These are phyloP conservation scores for Oryza nivara DNA, from an alignment of 176 grass and related monocot genomes.

Conservation along the genomic window DNA sequence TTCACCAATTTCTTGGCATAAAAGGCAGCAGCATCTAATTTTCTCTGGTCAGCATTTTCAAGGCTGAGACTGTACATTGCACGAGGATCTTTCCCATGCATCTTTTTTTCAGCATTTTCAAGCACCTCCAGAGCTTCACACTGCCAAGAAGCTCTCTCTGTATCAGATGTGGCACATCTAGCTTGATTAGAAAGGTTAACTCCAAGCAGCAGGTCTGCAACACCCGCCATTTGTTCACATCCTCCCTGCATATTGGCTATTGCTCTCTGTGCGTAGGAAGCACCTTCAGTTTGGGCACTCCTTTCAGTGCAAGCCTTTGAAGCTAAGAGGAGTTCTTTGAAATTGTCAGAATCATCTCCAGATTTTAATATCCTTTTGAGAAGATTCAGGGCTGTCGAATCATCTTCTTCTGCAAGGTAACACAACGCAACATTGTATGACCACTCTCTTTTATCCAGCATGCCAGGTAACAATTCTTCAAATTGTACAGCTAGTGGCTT, in stretches of 20 bases:
- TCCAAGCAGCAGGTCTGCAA: conserved; percentile 71
- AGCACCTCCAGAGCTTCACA: conserved; percentile 72
- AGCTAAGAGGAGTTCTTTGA: conserved; percentile 80
- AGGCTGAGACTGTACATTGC: conserved; percentile 72
- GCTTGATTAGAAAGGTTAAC: conserved; percentile 76
- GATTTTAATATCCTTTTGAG: conserved; percentile 67
- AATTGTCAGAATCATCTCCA: conserved; percentile 68
- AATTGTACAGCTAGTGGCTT: conserved; percentile 65
- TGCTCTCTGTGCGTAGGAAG: conserved; percentile 70
- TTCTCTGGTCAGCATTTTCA: conserved; percentile 94
- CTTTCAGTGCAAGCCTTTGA: conserved; percentile 76
- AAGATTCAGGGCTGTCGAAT: conserved; percentile 67
- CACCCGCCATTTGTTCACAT: conserved; percentile 55
- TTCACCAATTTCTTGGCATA: conserved; percentile 82
- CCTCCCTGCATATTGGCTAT: conserved; percentile 50
- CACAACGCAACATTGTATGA: conserved; percentile 86
- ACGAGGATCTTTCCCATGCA: conserved; percentile 61
- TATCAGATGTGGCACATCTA: conserved; percentile 74
- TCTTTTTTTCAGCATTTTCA: conserved; percentile 67
- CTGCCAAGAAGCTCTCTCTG: conserved; percentile 71
- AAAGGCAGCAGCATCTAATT: conserved; percentile 77
- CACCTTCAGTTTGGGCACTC: conserved; percentile 55
- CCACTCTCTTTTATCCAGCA: conserved; percentile 71
- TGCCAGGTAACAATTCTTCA: conserved; percentile 77
- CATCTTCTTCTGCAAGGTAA: conserved; percentile 86